Conservation (phyloP, 169 alveolate genomes). For the Cryptosporidium ubiquitum region DNA sequence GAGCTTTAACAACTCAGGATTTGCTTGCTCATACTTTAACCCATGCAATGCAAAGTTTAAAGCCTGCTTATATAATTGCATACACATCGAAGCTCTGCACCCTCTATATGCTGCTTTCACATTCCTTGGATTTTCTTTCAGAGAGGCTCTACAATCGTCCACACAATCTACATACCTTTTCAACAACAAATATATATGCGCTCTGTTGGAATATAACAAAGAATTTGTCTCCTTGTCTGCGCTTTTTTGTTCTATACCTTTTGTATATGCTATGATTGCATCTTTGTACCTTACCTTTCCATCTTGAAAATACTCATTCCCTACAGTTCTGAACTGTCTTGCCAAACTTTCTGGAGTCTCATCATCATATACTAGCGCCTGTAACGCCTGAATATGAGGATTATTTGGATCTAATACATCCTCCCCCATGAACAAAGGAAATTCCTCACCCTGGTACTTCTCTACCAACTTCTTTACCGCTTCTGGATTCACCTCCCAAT, state of each 20-base stretch:
- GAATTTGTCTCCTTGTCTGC: slow-evolving; percentile 52
- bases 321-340: slow-evolving; percentile 28
- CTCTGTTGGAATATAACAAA: slow-evolving; percentile 74
- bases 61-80: slow-evolving; percentile 58
- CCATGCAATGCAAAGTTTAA: slow-evolving; percentile 57
- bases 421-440: slow-evolving; percentile 77
- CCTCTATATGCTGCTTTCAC: slow-evolving; percentile 75
- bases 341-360: slow-evolving; percentile 77
- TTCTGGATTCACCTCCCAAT: slow-evolving; percentile 77
- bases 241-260: slow-evolving; percentile 73
- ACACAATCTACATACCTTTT: slow-evolving; percentile 74
- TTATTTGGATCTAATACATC: slow-evolving; percentile 57
- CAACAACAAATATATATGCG: slow-evolving; percentile 62
- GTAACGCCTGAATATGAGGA: slow-evolving; percentile 76
- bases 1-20: slow-evolving; percentile 18
- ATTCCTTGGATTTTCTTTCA: slow-evolving; percentile 67
- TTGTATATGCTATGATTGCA: slow-evolving; percentile 35
- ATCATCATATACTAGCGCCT: slow-evolving; percentile 76
- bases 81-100: slow-evolving; percentile 55
- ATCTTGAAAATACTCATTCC: slow-evolving; percentile 69
- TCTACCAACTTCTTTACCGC: slow-evolving; percentile 50
- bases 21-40: slow-evolving; percentile 15
- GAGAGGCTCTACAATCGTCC: slow-evolving; percentile 73
- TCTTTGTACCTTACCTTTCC: slow-evolving; percentile 41
- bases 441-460: slow-evolving; percentile 72